These are phyloP conservation scores for Picea sitchensis DNA, from an alignment of 75 land plant species.

Conservation along the genomic window DNA sequence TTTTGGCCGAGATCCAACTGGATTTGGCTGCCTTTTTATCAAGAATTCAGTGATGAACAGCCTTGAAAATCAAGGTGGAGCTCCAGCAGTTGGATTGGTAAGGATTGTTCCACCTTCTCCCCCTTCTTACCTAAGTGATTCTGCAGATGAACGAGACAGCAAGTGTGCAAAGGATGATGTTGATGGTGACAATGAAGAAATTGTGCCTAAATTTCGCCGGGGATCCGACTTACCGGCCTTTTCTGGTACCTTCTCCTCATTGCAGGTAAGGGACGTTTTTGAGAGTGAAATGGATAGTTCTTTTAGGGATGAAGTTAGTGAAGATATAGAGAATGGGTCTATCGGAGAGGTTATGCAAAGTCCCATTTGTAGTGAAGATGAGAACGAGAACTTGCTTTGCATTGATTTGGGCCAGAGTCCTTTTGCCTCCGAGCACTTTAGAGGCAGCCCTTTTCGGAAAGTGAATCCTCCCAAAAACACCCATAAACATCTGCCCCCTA, in stretches of 20 bases:
- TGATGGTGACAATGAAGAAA: constrained; percentile 27
- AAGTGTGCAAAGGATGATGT: constrained; percentile 29
- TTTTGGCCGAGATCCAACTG: constrained; percentile 84
- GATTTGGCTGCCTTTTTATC: constrained; percentile 84
- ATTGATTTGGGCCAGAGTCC: constrained; percentile 19
- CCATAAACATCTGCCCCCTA: constrained; percentile 24
- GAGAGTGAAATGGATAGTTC: constrained; percentile 45
- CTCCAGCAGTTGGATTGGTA: constrained; percentile 34
- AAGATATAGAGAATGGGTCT: constrained; percentile 12
- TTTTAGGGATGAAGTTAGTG: constrained; percentile 7
- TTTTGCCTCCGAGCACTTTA: background rate
- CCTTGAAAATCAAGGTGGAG: constrained; percentile 14
- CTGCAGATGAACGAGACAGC: constrained; percentile 48
- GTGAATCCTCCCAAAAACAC: background rate
- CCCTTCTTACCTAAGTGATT: constrained; percentile 51
- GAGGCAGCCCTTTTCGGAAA: no score
- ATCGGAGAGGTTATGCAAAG: background rate
- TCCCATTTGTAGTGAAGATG: constrained; percentile 20
- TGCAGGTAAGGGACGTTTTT: constrained; percentile 64
- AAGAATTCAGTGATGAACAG: constrained; percentile 50
- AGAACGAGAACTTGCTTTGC: constrained; percentile 13
- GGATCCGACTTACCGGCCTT: constrained; percentile 64
- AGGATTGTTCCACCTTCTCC: constrained; percentile 15
- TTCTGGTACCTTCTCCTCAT: constrained; percentile 59
- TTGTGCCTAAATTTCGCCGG: constrained; percentile 13